Conservation (phyloP, 2,329 filamentous ascomycete genomes). For the Claviceps spartinae region DNA sequence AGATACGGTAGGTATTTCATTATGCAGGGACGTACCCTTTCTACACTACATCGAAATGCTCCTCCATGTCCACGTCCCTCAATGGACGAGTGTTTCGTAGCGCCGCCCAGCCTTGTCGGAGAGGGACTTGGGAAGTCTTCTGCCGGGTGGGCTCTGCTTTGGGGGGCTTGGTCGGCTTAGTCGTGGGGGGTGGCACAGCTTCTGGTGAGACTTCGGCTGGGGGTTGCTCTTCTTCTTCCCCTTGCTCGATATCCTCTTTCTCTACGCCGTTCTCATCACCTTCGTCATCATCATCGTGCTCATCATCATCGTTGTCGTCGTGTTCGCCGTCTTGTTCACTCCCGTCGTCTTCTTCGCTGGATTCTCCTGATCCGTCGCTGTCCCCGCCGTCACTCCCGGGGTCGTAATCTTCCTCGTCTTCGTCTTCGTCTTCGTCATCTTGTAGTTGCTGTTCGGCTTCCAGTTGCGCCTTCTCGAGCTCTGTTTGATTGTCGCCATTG, state of each 20-base stretch:
- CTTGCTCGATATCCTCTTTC: conserved; percentile 9
- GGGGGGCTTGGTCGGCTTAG: conserved; percentile 4
- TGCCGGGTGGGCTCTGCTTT: conserved; percentile 6
- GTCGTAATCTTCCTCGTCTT: conserved; percentile 53
- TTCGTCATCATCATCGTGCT: conserved; percentile 17
- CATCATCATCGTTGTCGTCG: conserved; percentile 26
- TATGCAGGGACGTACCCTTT: neutral
- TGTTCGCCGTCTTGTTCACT: conserved; percentile 35
- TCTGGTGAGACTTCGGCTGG: conserved; percentile 6
- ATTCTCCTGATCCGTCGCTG: conserved; percentile 41
- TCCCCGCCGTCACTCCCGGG: conserved; percentile 43
- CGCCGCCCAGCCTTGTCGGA: conserved; percentile 20
- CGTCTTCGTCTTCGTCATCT: conserved; percentile 49
- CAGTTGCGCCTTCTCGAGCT: conserved; percentile 34
- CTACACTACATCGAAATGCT: conserved; percentile 19
- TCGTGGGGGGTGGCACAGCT: conserved; percentile 4
- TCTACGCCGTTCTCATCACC: conserved; percentile 19
- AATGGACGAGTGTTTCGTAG: conserved; percentile 12
- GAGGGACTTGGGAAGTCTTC: conserved; percentile 7
- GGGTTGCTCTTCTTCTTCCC: conserved; percentile 7
- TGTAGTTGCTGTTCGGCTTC: conserved; percentile 40
- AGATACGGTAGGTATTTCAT: no score
- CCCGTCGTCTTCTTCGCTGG: conserved; percentile 37
- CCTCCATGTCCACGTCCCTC: conserved; percentile 19
- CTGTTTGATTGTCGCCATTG: conserved; percentile 26